These are phyloP conservation scores for Sphaceloma murrayae DNA, from an alignment of 2,329 filamentous ascomycete genomes.

Conservation along the genomic window DNA sequence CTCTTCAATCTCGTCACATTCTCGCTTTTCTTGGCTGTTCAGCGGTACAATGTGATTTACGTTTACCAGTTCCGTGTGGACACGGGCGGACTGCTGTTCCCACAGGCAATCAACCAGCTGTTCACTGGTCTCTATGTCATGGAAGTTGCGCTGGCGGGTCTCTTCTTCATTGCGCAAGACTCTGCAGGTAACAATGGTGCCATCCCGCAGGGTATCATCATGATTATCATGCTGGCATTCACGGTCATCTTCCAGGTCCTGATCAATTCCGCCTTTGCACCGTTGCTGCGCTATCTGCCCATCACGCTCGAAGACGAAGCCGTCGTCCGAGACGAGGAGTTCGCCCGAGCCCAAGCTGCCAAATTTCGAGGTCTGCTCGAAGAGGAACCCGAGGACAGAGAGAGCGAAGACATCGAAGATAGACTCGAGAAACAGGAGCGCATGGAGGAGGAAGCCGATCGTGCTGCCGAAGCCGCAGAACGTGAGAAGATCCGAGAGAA, in stretches of 20 bases:
- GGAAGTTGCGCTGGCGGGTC: slow-evolving; percentile 78
- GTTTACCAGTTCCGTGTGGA: slow-evolving; percentile 83
- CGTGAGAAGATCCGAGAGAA: slow-evolving; percentile 17
- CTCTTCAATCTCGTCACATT: slow-evolving; percentile 93
- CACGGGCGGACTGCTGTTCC: slow-evolving; percentile 86
- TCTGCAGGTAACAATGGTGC: slow-evolving; percentile 48
- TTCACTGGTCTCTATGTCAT: slow-evolving; percentile 94
- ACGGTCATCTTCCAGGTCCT: slow-evolving; percentile 71
- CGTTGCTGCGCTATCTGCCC: slow-evolving; percentile 78
- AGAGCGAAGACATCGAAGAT: slow-evolving; percentile 28
- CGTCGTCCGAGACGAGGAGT: slow-evolving; percentile 79
- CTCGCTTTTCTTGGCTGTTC: slow-evolving; percentile 80
- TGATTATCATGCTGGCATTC: slow-evolving; percentile 64
- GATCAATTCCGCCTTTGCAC: slow-evolving; percentile 73
- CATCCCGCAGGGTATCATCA: slow-evolving; percentile 68
- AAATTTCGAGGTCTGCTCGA: slow-evolving; percentile 27
- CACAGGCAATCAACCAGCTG: slow-evolving; percentile 89
- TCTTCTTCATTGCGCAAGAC: slow-evolving; percentile 72
- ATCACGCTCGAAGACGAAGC: slow-evolving; percentile 96
- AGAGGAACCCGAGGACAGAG: slow-evolving; percentile 35
- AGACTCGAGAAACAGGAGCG: slow-evolving; percentile 35
- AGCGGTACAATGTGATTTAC: slow-evolving; percentile 94
- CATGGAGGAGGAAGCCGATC: slow-evolving; percentile 28
- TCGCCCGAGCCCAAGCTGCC: slow-evolving; percentile 56
- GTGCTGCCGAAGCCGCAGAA: slow-evolving; percentile 38